These are phyloP conservation scores for Spathaspora passalidarum DNA, from an alignment of 805 yeast genomes.

Conservation along the genomic window DNA sequence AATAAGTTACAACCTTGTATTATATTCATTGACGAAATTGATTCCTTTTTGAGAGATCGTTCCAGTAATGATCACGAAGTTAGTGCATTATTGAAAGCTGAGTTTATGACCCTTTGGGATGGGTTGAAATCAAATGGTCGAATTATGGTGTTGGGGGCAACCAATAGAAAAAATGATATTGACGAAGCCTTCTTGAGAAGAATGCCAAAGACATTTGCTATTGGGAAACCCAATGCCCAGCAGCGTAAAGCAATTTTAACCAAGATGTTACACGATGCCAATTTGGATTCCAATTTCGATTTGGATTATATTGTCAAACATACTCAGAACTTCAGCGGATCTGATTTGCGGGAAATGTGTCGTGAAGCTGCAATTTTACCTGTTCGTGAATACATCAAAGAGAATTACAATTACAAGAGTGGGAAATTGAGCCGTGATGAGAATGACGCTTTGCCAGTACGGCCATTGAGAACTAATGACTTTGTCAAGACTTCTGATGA, in stretches of 20 bases:
- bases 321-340: conserved; percentile 75
- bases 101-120: conserved; percentile 97
- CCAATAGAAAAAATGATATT: conserved; percentile 88
- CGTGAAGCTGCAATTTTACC: conserved; percentile 91
- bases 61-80: conserved; percentile 86
- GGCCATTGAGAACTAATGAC: conserved; percentile 65
- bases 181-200: conserved; percentile 91
- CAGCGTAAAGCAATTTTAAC: conserved; percentile 70
- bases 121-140: conserved; percentile 79
- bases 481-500: conserved; percentile 38
- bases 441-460: conserved; percentile 39
- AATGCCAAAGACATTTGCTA: conserved; percentile 85
- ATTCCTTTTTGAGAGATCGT: conserved; percentile 87
- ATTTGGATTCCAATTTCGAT: conserved; percentile 59
- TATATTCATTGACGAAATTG: conserved; percentile 93
- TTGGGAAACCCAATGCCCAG: conserved; percentile 62
- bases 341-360: conserved; percentile 87
- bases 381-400: conserved; percentile 77
- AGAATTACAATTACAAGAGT: conserved; percentile 52
- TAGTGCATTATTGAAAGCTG: conserved; percentile 92
- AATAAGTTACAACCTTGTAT: conserved; percentile 90
- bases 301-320: conserved; percentile 53
- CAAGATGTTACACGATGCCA: conserved; percentile 66
- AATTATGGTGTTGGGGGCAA: conserved; percentile 88
- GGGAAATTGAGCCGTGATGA: conserved; percentile 25